A percentile compares a stretch with the other conserved stretches of the same genome.
Evolutionary conservation across 2,329 filamentous ascomycete genomes (phyloP).

Genomic region (Hysterium pulicare): DNA sequence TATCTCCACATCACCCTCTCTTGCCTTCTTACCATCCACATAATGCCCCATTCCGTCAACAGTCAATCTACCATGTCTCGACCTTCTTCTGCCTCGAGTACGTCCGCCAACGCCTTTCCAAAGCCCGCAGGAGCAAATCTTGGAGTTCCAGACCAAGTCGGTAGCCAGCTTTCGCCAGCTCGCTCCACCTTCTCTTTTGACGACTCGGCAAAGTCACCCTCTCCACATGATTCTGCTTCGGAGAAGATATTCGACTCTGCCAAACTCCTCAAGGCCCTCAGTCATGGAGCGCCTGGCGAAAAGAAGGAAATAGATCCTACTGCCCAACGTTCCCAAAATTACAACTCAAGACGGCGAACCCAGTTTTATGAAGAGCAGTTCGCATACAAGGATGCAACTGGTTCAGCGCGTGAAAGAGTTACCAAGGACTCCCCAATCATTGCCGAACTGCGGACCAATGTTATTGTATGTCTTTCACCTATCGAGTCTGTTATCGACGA

Average conservation of each 20-base stretch:
- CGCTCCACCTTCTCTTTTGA: slow-evolving; percentile 38
- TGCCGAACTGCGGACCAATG: slow-evolving; percentile 49
- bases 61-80: slow-evolving; percentile 35
- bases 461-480: slow-evolving; percentile 42
- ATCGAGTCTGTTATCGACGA: too few species aligned
- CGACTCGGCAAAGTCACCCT: slow-evolving; percentile 29
- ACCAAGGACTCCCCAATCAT: slow-evolving; percentile 46
- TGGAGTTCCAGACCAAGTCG: slow-evolving; percentile 21
- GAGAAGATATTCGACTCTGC: slow-evolving; percentile 11
- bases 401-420: slow-evolving; percentile 41
- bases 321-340: slow-evolving; percentile 5
- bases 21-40: background rate
- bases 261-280: slow-evolving; percentile 12
- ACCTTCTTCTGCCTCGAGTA: slow-evolving; percentile 33
- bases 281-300: slow-evolving; percentile 19
- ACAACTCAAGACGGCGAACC: slow-evolving; percentile 31
- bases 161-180: slow-evolving; percentile 31
- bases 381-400: slow-evolving; percentile 33
- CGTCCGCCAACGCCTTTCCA: slow-evolving; percentile 32
- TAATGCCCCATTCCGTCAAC: slow-evolving; percentile 37
- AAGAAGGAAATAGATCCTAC: slow-evolving; percentile 10
- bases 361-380: slow-evolving; percentile 39
- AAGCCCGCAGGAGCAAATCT: slow-evolving; percentile 31
- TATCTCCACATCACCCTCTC: background rate
- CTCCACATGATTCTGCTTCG: slow-evolving; percentile 20